phyloP scores from a whole-genome alignment of 2,329 filamentous ascomycete species.

The Colletotrichum tropicicola region DNA sequence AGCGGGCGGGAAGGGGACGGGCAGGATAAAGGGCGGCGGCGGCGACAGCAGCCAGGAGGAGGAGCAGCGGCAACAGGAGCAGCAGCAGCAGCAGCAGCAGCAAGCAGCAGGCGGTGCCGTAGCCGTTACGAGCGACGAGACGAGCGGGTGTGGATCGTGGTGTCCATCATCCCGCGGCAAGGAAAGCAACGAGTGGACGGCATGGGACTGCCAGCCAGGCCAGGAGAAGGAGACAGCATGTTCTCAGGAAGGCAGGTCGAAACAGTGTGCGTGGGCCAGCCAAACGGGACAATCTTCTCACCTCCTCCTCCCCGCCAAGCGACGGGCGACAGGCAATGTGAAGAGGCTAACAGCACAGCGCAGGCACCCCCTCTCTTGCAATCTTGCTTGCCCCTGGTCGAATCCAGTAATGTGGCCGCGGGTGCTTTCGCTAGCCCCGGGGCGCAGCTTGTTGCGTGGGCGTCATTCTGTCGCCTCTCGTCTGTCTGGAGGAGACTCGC shows the following conservation, averaged over 20 bases:
- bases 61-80: no score
- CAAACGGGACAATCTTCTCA: slow-evolving; percentile 3
- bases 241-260: slow-evolving; percentile 16
- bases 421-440: slow-evolving; percentile 20
- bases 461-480: no score
- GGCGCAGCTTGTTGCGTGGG: slow-evolving; percentile 14
- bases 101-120: neutral
- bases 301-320: slow-evolving; percentile 8
- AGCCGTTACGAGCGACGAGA: neutral
- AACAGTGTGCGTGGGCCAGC: slow-evolving; percentile 17
- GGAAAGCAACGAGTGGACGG: neutral
- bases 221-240: neutral
- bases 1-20: slow-evolving; percentile 4
- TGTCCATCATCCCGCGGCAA: neutral
- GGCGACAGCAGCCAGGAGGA: neutral
- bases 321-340: neutral
- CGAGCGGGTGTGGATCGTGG: neutral
- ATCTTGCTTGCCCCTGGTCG: slow-evolving; percentile 20
- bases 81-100: no score
- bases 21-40: slow-evolving; percentile 7
- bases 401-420: slow-evolving; percentile 11
- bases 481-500: neutral
- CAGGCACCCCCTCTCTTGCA: slow-evolving; percentile 6
- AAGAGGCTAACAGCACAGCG: neutral
- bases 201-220: neutral